Conservation (phyloP, 129 eudicot genomes). For the Chrysanthemum lavandulifolium region DNA sequence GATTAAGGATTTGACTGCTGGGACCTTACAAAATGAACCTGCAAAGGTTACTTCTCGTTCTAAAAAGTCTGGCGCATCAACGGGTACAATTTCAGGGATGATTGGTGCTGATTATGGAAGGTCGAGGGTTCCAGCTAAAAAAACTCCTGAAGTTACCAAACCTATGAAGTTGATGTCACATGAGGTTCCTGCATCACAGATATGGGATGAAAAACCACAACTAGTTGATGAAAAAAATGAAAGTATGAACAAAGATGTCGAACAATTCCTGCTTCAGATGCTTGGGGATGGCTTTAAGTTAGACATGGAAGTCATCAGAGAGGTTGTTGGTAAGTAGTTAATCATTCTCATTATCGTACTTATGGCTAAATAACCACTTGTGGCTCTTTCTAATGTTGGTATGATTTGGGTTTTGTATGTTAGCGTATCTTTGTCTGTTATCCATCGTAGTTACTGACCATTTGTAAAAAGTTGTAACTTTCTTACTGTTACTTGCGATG, state of each 20-base stretch:
- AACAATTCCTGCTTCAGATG: constrained; percentile 65
- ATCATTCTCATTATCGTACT: neutral
- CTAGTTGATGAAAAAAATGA: constrained; percentile 24
- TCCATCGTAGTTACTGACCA: too few species aligned
- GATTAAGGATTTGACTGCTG: constrained; percentile 27
- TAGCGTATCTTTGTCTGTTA: too few species aligned
- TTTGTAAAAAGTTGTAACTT: too few species aligned
- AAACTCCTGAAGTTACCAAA: constrained; percentile 30
- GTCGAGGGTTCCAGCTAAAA: constrained; percentile 36
- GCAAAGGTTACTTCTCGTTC: constrained; percentile 18
- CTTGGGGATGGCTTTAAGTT: constrained; percentile 78
- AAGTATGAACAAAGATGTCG: constrained; percentile 48
- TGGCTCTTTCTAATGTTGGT: neutral
- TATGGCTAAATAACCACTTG: neutral
- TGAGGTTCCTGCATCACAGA: constrained; percentile 48
- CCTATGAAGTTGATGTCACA: constrained; percentile 50
- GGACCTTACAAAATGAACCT: constrained; percentile 13
- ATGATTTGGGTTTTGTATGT: neutral
- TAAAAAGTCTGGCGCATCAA: constrained; percentile 41
- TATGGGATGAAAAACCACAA: constrained; percentile 52
- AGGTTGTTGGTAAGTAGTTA: constrained; percentile 60
- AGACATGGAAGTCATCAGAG: constrained; percentile 52
- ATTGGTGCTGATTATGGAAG: constrained; percentile 55
- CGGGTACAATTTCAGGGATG: constrained; percentile 56
- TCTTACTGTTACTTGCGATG: too few species aligned